Percentiles rank a stretch among this genome's conserved stretches.
Conservation (phyloP, 768 basidiomycete species). For the Zangia roseola region DNA sequence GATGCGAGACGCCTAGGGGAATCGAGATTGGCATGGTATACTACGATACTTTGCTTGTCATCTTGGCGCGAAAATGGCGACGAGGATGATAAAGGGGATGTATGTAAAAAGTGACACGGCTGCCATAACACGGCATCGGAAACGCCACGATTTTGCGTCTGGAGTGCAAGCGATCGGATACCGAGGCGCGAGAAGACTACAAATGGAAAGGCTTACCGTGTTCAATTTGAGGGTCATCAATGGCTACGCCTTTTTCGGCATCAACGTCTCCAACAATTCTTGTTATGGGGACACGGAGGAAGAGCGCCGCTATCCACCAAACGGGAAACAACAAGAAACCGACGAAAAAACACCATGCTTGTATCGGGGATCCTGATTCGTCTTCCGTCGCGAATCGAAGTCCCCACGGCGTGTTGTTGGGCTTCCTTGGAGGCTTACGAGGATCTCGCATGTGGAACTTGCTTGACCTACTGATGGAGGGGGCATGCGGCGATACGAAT, state of each 20-base stretch:
- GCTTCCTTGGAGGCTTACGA: conserved; percentile 54
- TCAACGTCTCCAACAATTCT: conserved; percentile 55
- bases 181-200: background rate
- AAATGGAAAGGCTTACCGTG: conserved; percentile 48
- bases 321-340: conserved; percentile 63
- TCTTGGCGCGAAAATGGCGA: conserved; percentile 58
- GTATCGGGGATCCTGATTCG: conserved; percentile 49
- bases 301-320: conserved; percentile 61
- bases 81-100: conserved; percentile 72
- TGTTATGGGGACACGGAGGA: conserved; percentile 57
- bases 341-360: conserved; percentile 77
- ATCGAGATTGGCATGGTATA: conserved; percentile 7
- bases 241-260: conserved; percentile 64
- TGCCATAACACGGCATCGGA: conserved; percentile 73
- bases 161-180: conserved; percentile 7
- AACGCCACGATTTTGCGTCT: conserved; percentile 77
- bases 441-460: conserved; percentile 83
- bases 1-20: conserved; percentile 4
- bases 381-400: conserved; percentile 57
- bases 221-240: conserved; percentile 81
- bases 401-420: conserved; percentile 61
- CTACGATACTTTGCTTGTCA: conserved; percentile 19
- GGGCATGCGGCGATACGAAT: conserved; percentile 74
- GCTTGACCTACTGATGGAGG: conserved; percentile 58
- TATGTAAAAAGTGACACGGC: conserved; percentile 69